Evolutionary conservation across 139 green algal genomes (phyloP).

Genomic region (Trebouxia sp.): DNA sequence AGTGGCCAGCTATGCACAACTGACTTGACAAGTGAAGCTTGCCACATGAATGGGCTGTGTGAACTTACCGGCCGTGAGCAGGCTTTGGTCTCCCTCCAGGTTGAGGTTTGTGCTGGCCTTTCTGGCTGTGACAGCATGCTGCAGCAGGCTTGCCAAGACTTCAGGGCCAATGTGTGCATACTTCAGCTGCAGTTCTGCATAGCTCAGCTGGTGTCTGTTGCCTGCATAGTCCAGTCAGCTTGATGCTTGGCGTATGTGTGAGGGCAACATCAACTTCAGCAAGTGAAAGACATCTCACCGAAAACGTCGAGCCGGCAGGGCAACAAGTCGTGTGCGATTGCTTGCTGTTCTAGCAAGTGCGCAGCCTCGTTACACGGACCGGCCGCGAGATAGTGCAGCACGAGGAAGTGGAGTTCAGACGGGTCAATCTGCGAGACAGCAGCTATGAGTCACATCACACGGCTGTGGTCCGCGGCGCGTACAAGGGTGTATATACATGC

Average conservation of each 20-base stretch:
- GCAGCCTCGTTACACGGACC: conserved; percentile 43
- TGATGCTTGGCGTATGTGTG: not conserved
- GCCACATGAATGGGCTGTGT: not conserved
- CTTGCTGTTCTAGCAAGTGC: conserved; percentile 45
- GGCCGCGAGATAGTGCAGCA: conserved; percentile 42
- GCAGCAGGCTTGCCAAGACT: conserved; percentile 49
- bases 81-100: not conserved
- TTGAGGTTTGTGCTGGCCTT: conserved; percentile 14
- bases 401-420: conserved; percentile 51
- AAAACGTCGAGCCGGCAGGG: conserved; percentile 51
- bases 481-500: not conserved
- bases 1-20: too few species aligned
- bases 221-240: conserved; percentile 41
- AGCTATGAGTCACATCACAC: not conserved
- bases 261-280: not conserved
- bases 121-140: conserved; percentile 20
- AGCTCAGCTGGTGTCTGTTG: conserved; percentile 16
- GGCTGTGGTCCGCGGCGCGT: not conserved
- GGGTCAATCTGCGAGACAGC: conserved; percentile 28
- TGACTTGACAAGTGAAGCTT: too few species aligned
- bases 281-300: conserved; percentile 30
- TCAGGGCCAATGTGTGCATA: conserved; percentile 45
- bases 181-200: conserved; percentile 33
- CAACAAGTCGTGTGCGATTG: conserved; percentile 48
- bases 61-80: not conserved